Conservation (phyloP, 2,329 filamentous ascomycete species). For the Calonectria fujianensis region DNA sequence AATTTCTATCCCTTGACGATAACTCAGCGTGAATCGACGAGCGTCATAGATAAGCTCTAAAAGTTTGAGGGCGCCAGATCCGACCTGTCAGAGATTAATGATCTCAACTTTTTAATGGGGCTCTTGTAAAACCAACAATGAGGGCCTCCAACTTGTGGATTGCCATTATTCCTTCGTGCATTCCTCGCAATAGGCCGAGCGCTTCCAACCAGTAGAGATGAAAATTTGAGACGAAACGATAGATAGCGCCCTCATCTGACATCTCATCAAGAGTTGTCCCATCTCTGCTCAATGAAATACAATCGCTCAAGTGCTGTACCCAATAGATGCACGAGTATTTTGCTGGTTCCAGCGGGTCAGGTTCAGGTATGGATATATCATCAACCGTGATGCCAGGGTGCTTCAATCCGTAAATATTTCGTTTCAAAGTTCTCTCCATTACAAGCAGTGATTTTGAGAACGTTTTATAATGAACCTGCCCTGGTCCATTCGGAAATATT, state of each 20-base stretch:
- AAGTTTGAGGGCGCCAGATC: not conserved
- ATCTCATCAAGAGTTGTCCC: not conserved
- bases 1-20: not conserved
- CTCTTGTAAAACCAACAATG: not conserved
- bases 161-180: not conserved
- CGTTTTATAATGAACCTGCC: slow-evolving; percentile 56
- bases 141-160: not conserved
- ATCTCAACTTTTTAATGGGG: not conserved
- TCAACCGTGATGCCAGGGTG: slow-evolving; percentile 38
- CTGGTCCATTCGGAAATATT: slow-evolving; percentile 57
- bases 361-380: slow-evolving; percentile 31
- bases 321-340: slow-evolving; percentile 50
- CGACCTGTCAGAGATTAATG: not conserved
- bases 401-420: slow-evolving; percentile 61
- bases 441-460: slow-evolving; percentile 59
- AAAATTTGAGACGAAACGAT: not conserved
- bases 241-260: not conserved
- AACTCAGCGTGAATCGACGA: slow-evolving; percentile 7
- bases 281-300: not conserved
- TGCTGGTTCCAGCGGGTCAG: slow-evolving; percentile 38
- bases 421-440: slow-evolving; percentile 55
- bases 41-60: slow-evolving; percentile 3
- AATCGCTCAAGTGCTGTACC: slow-evolving; percentile 34
- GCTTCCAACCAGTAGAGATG: slow-evolving; percentile 66
- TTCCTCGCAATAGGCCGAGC: slow-evolving; percentile 59